Base-by-base conservation (phyloP, 768 basidiomycete species). In the Hygrocybe coccinea region DNA sequence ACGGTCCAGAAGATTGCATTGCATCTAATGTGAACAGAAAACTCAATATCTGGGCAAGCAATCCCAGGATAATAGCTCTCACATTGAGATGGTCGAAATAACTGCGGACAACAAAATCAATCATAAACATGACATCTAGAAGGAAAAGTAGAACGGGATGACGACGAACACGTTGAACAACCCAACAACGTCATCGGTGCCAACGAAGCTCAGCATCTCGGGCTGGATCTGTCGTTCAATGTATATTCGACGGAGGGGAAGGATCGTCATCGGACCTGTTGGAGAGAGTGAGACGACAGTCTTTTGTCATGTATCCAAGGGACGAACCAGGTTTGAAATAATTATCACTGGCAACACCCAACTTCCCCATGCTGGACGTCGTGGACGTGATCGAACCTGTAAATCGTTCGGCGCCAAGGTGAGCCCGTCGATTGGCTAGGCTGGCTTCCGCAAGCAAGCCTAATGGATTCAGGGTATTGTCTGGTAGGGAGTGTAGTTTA, bases 371-470 rank as follows among this genome's bases (percentile, higher is more conserved):
- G 10, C 47, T 29, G 17, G 55, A 37, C 24, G 73, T 69, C 44
- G 74, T 73, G 44, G 71, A 74, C 1, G 66, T 62, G 2, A 74
- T 68, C 2, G 69, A 54, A 21, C 44, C 46, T 35, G 68, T 62
- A 80, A 64, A 1, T 72, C 75, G 38, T 72, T 2, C 74, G 64
- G 25, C 69, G 5, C 73, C 71, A 0, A 77, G 77, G 44, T 84
- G 79, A 1, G 82, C 83, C 24, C 83, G 75, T 5, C 89, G 79
- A 61, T 87, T 89, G 1, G 86, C 87, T 24, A 91, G 72, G 63
- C 87, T 91, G 0, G 92, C 90, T 66, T 97, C 95, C 0, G 93
- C 95, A 15, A 98, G 79, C 0, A 98, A 74, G 0, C 95, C 95
- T 10, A 98, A 77, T 4, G 95, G 95, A 59, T 95, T 97, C 37